Evolutionary conservation across 2,329 filamentous ascomycete species (phyloP).

Genomic region (Pseudogymnoascus sp.): DNA sequence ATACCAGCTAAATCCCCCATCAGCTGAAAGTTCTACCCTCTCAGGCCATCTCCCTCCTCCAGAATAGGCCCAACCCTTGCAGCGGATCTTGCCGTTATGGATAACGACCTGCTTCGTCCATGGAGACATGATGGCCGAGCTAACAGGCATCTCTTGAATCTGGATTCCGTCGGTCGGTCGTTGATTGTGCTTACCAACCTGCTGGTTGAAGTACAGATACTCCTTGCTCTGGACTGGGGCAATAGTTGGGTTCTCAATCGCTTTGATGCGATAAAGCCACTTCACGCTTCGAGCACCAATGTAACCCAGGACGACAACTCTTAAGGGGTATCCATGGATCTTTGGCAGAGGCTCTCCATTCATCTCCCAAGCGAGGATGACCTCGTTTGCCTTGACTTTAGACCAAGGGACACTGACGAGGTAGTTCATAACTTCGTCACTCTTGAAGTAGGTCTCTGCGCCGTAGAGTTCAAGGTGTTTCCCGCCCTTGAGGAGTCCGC

Average conservation of each 20-base stretch:
- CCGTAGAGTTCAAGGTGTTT: constrained; percentile 63
- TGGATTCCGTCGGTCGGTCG: constrained; percentile 61
- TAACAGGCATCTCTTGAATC: constrained; percentile 63
- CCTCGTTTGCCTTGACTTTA: constrained; percentile 61
- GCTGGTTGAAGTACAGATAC: constrained; percentile 58
- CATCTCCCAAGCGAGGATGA: constrained; percentile 61
- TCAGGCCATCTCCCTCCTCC: constrained; percentile 59
- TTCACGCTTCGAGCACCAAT: constrained; percentile 63
- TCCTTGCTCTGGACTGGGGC: constrained; percentile 61
- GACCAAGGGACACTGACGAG: constrained; percentile 58
- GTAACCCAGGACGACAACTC: constrained; percentile 56
- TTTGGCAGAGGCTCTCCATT: constrained; percentile 55
- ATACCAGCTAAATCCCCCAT: constrained; percentile 57
- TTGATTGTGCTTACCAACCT: constrained; percentile 63
- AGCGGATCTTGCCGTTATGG: constrained; percentile 23
- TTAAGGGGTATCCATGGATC: constrained; percentile 60
- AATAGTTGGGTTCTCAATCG: constrained; percentile 46
- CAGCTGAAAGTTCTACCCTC: constrained; percentile 59
- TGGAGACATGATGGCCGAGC: constrained; percentile 57
- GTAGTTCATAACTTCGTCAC: constrained; percentile 58
- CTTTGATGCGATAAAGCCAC: constrained; percentile 59
- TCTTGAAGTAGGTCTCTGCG: constrained; percentile 68
- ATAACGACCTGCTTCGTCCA: constrained; percentile 33
- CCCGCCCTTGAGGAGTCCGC: constrained; percentile 47
- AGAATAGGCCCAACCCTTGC: constrained; percentile 61